phyloP scores from a whole-genome alignment of 73 alveolate species.

The Tetrahymena elliotti region DNA sequence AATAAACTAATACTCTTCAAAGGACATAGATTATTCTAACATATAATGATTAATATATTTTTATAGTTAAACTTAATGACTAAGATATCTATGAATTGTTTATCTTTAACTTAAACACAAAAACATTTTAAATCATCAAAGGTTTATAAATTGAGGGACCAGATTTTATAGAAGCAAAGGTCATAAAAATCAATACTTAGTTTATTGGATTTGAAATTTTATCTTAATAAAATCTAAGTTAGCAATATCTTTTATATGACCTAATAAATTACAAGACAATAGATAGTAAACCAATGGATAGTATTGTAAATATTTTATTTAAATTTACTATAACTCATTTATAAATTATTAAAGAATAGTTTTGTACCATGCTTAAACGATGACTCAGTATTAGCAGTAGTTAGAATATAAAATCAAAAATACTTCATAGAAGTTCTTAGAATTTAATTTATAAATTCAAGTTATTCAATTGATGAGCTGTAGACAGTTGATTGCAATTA shows the following conservation, averaged over 20 bases:
- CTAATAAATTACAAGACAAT: too few species aligned
- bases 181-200: neutral
- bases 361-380: neutral
- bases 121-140: neutral
- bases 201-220: neutral
- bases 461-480: too few species aligned
- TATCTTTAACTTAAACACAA: neutral
- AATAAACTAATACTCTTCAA: neutral
- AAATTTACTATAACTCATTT: too few species aligned
- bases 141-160: neutral
- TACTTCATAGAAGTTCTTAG: neutral
- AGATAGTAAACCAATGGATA: neutral
- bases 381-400: neutral
- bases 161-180: neutral
- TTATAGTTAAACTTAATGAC: neutral
- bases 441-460: neutral
- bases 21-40: neutral
- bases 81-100: neutral
- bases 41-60: neutral
- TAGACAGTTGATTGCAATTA: neutral
- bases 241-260: neutral
- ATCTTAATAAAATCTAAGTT: neutral
- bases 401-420: too few species aligned
- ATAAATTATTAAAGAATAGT: neutral
- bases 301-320: neutral